Conservation (phyloP, 2,329 filamentous ascomycete species). For the Aspergillus nomiae region DNA sequence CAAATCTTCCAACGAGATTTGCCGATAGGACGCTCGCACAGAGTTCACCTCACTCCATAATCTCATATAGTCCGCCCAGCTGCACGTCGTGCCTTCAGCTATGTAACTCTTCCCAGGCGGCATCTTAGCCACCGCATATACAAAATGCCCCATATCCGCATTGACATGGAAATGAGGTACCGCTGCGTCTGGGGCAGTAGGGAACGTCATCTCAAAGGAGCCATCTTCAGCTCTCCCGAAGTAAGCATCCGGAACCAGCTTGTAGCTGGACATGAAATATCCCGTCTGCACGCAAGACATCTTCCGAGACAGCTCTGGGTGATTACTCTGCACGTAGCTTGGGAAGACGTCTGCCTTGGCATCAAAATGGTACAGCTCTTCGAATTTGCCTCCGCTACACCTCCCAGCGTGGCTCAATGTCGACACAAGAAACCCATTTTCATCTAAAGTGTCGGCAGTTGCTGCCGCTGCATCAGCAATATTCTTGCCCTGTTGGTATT, state of each 20-base stretch:
- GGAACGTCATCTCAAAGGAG: slow-evolving; percentile 50
- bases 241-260: slow-evolving; percentile 50
- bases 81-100: slow-evolving; percentile 50
- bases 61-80: slow-evolving; percentile 50
- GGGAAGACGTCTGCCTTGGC: slow-evolving; percentile 56
- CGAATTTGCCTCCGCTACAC: slow-evolving; percentile 49
- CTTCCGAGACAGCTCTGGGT: slow-evolving; percentile 51
- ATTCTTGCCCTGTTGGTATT: slow-evolving; percentile 56
- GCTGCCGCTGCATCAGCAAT: slow-evolving; percentile 56
- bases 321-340: slow-evolving; percentile 45
- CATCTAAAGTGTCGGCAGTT: slow-evolving; percentile 44
- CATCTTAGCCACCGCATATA: slow-evolving; percentile 54
- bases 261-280: slow-evolving; percentile 53
- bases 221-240: slow-evolving; percentile 46
- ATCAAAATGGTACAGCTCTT: slow-evolving; percentile 53
- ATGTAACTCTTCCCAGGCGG: slow-evolving; percentile 53
- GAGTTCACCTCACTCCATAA: slow-evolving; percentile 46
- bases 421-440: slow-evolving; percentile 55
- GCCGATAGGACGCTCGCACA: slow-evolving; percentile 39
- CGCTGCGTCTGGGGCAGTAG: slow-evolving; percentile 41
- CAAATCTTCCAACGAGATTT: slow-evolving; percentile 47
- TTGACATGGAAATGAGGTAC: slow-evolving; percentile 52
- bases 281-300: slow-evolving; percentile 55
- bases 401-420: slow-evolving; percentile 53
- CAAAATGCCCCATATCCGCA: slow-evolving; percentile 52